These are phyloP conservation scores for Vigna hirtella DNA, from an alignment of 306 rosid species.

Conservation along the genomic window DNA sequence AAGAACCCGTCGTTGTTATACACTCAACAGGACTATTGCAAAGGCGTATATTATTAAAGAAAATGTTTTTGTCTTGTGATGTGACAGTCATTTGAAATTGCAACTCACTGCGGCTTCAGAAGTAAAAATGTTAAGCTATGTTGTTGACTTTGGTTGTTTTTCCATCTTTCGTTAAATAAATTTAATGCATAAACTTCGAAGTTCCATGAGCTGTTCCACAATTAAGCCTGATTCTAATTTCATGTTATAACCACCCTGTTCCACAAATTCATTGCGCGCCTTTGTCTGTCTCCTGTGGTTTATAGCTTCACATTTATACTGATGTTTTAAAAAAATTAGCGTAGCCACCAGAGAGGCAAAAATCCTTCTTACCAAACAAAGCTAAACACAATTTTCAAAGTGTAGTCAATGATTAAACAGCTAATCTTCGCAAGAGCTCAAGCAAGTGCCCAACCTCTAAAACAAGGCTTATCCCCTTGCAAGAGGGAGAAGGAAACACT, in stretches of 20 bases:
- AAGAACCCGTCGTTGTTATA: not conserved
- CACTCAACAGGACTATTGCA: slow-evolving; percentile 12
- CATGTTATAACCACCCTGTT: not conserved
- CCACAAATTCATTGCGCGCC: not conserved
- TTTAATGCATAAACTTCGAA: no score
- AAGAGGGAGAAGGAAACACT: no score
- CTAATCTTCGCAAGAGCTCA: no score
- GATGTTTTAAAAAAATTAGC: no score
- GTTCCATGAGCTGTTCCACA: not conserved
- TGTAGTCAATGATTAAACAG: no score
- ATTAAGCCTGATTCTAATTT: not conserved
- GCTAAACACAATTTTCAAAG: no score
- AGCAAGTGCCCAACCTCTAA: no score
- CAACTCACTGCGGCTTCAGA: slow-evolving; percentile 4
- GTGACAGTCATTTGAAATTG: slow-evolving; percentile 15
- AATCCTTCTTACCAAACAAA: no score
- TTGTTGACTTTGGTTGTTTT: slow-evolving; percentile 8
- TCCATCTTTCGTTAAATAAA: slow-evolving; percentile 15
- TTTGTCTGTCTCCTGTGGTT: not conserved
- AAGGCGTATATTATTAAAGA: slow-evolving; percentile 33
- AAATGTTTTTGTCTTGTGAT: not conserved
- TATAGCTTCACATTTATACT: not conserved
- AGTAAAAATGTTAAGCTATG: not conserved
- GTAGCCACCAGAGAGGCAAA: no score
- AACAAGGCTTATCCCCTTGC: no score